Evolutionary conservation across 371 early-diverging fungal genomes (phyloP).

Genomic region (Dichotomocladium elegans): DNA sequence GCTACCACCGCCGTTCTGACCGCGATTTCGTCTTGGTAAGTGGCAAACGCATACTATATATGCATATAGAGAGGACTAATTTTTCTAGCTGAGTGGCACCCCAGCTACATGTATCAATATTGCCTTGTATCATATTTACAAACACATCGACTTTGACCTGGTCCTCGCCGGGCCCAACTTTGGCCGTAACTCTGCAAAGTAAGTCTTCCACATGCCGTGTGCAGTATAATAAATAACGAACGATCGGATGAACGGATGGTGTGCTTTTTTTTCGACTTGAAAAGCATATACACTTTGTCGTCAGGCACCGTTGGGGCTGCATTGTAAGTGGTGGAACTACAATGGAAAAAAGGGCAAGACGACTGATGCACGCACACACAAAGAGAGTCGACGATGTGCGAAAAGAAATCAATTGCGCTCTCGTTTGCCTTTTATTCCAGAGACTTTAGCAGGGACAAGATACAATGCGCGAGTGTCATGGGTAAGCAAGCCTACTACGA

Average conservation of each 20-base stretch:
- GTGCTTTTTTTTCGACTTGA: no score
- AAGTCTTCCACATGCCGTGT: background rate
- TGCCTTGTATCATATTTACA: conserved; percentile 35
- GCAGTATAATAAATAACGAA: no score
- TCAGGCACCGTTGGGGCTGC: conserved; percentile 47
- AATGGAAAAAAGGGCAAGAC: background rate
- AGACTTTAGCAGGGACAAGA: conserved; percentile 11
- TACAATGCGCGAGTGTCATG: conserved; percentile 31
- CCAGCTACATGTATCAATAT: conserved; percentile 44
- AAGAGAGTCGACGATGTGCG: conserved; percentile 34
- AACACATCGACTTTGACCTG: conserved; percentile 33
- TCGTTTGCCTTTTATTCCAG: conserved; percentile 37
- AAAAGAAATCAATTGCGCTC: conserved; percentile 34
- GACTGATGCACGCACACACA: background rate
- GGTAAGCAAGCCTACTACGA: conserved; percentile 15
- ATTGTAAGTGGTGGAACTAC: conserved; percentile 15
- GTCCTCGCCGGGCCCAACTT: conserved; percentile 44
- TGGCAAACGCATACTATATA: no score
- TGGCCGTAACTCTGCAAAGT: conserved; percentile 39
- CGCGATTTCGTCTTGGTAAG: conserved; percentile 38
- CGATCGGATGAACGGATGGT: no score
- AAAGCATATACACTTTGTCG: conserved; percentile 34
- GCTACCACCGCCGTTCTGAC: conserved; percentile 13
- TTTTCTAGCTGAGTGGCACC: conserved; percentile 30
- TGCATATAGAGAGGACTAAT: no score